Percentiles rank a stretch among this genome's conserved stretches.
phyloP scores from a whole-genome alignment of 148 eudicot genomes.

The Chenopodium berlandieri region DNA sequence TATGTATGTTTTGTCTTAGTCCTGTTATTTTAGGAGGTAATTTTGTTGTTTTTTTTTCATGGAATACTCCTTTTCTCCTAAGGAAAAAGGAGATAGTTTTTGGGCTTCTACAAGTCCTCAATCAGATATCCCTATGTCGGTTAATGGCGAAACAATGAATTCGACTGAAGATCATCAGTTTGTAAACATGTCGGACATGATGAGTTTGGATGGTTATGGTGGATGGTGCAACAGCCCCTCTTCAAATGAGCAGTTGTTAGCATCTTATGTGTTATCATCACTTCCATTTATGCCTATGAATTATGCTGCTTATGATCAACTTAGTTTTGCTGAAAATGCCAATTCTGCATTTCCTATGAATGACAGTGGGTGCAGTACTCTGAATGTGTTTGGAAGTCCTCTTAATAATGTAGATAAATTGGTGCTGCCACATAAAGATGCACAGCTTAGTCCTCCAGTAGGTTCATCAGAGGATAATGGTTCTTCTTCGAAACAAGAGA shows the following conservation, averaged over 20 bases:
- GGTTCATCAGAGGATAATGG: conserved; percentile 27
- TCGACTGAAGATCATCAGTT: conserved; percentile 42
- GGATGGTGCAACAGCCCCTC: conserved; percentile 79
- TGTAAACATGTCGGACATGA: conserved; percentile 40
- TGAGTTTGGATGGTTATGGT: conserved; percentile 57
- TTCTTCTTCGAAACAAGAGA: conserved; percentile 29
- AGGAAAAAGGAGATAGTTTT: conserved; percentile 33
- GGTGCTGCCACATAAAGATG: conserved; percentile 22
- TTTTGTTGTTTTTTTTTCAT: conserved; percentile 22
- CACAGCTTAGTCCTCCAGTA: conserved; percentile 25
- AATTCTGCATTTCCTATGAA: conserved; percentile 22
- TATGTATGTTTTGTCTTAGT: neutral
- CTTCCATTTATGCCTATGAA: conserved; percentile 26
- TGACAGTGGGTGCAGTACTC: conserved; percentile 26
- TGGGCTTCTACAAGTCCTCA: conserved; percentile 35
- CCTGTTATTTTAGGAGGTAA: conserved; percentile 1
- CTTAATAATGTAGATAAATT: conserved; percentile 29
- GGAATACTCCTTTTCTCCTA: conserved; percentile 44
- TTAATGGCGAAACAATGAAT: conserved; percentile 35
- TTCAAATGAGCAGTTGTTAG: conserved; percentile 57
- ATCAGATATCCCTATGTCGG: conserved; percentile 28
- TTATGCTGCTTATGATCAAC: conserved; percentile 39
- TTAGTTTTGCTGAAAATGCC: conserved; percentile 42
- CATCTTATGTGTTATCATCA: conserved; percentile 43
- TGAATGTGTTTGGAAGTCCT: conserved; percentile 30